Evolutionary conservation across 805 yeast species (phyloP), one percentile per base, ranked within the genome.

Genomic region (Yarrowia divulgata): DNA sequence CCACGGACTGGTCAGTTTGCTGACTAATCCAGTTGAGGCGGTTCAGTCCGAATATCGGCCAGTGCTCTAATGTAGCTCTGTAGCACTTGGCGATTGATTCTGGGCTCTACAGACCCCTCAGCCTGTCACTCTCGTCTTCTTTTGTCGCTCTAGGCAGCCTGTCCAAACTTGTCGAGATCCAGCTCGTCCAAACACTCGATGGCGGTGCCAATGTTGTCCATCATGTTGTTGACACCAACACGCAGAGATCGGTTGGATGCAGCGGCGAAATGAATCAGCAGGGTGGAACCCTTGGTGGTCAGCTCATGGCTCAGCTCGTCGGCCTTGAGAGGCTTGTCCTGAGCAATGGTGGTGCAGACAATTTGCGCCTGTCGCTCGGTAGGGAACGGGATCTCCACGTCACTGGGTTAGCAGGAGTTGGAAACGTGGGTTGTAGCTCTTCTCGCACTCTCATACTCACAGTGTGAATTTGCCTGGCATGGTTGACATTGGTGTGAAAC

Each of bases 241-340:
- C 98, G 81, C 66, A 93, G 83, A 8, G 88, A 88, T 54, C 97
- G 81, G 72, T 90, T 96, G 64, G 90, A 87, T 0, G 82, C 81
- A 1, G 92, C 91, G 8, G 80, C 76, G 72, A 91, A 90, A 1
- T 74, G 71, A 37, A 88, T 84, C 1, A 76, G 70, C 49, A 91
- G 52, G 0, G 71, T 71, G 19, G 72, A 74, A 1, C 76, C 84
- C 3, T 79, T 75, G 0, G 79, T 75, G 7, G 75, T 55, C 71
- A 87, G 87, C 0, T 72, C 73, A 5, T 87, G 88, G 18, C 78
- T 76, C 60, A 92, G 81, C 76, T 91, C 95, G 67, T 84, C 81
- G 1, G 88, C 88, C 74, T 86, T 88, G 71, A 93, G 80, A n/a
- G 90, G 87, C 1, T 97, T 97, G 75, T 92, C 97, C 0, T 94